Base-by-base conservation (phyloP, 495 filamentous ascomycete species). In the Tuber melanosporum region DNA sequence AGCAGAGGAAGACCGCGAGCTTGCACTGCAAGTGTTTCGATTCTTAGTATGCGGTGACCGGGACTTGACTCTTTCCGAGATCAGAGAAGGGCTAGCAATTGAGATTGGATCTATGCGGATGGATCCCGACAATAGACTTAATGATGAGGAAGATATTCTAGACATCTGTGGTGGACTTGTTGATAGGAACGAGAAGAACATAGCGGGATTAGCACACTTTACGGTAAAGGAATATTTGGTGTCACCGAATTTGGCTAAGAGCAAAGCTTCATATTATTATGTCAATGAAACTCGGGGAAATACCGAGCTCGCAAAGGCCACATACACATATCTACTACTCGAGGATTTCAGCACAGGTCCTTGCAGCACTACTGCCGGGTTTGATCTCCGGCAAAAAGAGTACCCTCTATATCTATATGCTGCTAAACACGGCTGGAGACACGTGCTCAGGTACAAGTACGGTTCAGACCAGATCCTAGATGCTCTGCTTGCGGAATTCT, bases 221-320 rank as follows among this genome's bases (percentile, higher is more conserved):
- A 80, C 83, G 57, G 81, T 84, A 19, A 75, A 80, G 47, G 81
- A 84, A 74, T 84, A 82, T 66, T 71, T 84, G 10, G 78, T 70
- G 36, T 82, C 82, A 3, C 62, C 71, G 22, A 49, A 73, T 41
- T 69, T 77, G 32, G 47, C n/a, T 8, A 32, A 43, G 8, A 57
- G 73, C 10, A 57, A 22, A 69, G 77, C 73, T 44, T 70, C 47
- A 8, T 70, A 69, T 14, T 80, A 76, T 39, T 19, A 49, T 26
- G 44, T 74, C 36, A 8, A 32, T 14, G 69, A 72, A 26, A 43
- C 5, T 32, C 17, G 5, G 3, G 74, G 70, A 45, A n/a, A 46
- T 2, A 52, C 49, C 19, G 74, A 78, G 15, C 66, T 78, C 43
- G 71, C 77, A 0, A 77, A 76, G 39, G 43, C 72, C 44, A 77